These are phyloP conservation scores for Phyllosticta citribraziliensis DNA, from an alignment of 2,329 filamentous ascomycete genomes.

Conservation along the genomic window DNA sequence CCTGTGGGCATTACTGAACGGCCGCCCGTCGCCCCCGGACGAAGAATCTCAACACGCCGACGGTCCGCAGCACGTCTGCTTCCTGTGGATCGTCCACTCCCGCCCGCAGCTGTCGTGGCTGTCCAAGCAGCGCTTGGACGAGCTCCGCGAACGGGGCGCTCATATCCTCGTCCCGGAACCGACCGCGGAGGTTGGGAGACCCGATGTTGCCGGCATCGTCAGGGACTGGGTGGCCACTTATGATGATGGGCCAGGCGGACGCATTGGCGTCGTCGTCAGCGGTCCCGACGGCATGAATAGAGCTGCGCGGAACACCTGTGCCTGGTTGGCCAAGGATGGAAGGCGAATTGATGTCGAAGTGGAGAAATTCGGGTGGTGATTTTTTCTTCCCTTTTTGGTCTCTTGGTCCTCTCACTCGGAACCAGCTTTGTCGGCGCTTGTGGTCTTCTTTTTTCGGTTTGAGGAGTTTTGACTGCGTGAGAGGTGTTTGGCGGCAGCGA, in stretches of 20 bases:
- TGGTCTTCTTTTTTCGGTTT: too few species aligned
- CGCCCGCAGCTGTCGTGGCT: slow-evolving; percentile 46
- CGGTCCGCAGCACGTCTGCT: slow-evolving; percentile 30
- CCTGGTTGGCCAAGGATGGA: slow-evolving; percentile 39
- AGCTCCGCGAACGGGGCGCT: slow-evolving; percentile 41
- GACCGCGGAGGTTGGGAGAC: slow-evolving; percentile 44
- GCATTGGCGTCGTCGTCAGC: slow-evolving; percentile 47
- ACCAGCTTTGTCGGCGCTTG: too few species aligned
- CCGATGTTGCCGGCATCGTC: slow-evolving; percentile 41
- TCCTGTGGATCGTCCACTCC: slow-evolving; percentile 52
- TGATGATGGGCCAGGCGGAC: slow-evolving; percentile 18
- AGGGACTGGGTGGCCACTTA: slow-evolving; percentile 26
- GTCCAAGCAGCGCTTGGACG: slow-evolving; percentile 37
- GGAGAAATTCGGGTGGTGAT: slow-evolving; percentile 60
- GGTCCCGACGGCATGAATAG: slow-evolving; percentile 55
- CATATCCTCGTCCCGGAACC: slow-evolving; percentile 46
- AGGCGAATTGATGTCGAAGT: slow-evolving; percentile 44
- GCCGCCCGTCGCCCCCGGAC: slow-evolving; percentile 13
- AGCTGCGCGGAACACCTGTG: slow-evolving; percentile 49
- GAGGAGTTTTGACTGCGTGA: too few species aligned
- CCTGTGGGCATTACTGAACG: slow-evolving; percentile 40
- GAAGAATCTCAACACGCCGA: slow-evolving; percentile 15
- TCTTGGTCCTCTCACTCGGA: background rate
- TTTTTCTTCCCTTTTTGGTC: background rate
- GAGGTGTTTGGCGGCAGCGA: too few species aligned